Conservation (phyloP, 2,329 filamentous ascomycete genomes). For the Paecilomyces formosus region DNA sequence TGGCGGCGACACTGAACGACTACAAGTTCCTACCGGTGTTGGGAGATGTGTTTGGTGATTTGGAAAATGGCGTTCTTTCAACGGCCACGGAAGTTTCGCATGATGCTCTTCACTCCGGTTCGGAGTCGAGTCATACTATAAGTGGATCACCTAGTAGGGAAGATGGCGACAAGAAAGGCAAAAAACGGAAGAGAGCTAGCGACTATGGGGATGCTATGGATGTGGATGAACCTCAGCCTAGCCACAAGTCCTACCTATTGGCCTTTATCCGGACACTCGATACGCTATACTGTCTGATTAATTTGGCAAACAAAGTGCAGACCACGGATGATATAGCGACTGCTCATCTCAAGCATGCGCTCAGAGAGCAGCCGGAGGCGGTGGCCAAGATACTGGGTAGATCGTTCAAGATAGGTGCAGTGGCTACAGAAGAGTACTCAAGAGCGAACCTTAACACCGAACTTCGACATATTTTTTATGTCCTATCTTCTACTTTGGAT, state of each 20-base stretch:
- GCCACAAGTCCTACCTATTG: conserved; percentile 22
- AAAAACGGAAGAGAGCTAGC: conserved; percentile 30
- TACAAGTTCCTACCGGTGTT: conserved; percentile 60
- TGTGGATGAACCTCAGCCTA: conserved; percentile 21
- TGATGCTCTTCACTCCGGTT: conserved; percentile 18
- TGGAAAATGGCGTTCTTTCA: conserved; percentile 23
- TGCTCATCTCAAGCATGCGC: conserved; percentile 32
- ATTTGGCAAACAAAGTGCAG: conserved; percentile 17
- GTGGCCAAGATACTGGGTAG: conserved; percentile 28
- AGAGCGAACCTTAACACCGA: conserved; percentile 22
- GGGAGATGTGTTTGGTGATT: conserved; percentile 57
- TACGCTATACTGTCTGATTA: conserved; percentile 25
- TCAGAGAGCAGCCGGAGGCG: conserved; percentile 28
- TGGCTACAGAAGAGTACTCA: conserved; percentile 21
- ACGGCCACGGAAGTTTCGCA: conserved; percentile 4
- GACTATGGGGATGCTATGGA: conserved; percentile 18
- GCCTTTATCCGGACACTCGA: conserved; percentile 26
- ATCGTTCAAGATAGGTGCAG: conserved; percentile 24
- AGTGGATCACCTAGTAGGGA: conserved; percentile 17
- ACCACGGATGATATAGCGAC: conserved; percentile 23
- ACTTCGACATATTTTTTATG: conserved; percentile 26
- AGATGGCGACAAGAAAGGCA: conserved; percentile 18
- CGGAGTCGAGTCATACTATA: conserved; percentile 30
- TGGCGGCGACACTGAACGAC: conserved; percentile 65
- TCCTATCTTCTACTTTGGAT: conserved; percentile 25